These are phyloP conservation scores for Dactylellina drechsleri DNA, from an alignment of 2,329 filamentous ascomycete genomes.

Conservation along the genomic window DNA sequence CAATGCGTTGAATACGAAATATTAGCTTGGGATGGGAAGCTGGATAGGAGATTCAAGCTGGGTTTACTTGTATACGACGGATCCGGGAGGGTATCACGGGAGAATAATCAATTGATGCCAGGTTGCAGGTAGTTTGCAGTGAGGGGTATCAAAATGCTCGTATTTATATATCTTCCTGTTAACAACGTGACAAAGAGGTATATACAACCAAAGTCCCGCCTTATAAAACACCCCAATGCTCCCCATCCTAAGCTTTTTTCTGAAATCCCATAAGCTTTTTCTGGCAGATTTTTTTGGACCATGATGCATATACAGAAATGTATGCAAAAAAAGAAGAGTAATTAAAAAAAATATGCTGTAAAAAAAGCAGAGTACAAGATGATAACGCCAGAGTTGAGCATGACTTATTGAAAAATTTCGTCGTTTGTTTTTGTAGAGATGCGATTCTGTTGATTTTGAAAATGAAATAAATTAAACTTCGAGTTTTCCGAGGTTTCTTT, in stretches of 20 bases:
- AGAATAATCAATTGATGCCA: background rate
- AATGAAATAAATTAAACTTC: no score
- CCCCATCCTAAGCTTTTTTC: background rate
- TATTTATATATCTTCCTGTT: constrained; percentile 6
- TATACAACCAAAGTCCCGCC: constrained; percentile 2
- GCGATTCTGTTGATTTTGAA: constrained; percentile 14
- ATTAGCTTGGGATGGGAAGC: no score
- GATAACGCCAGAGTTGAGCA: constrained; percentile 45
- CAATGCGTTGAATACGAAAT: constrained; percentile 23
- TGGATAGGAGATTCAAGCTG: background rate
- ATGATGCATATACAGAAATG: constrained; percentile 9
- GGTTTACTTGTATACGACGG: background rate
- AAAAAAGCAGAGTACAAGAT: constrained; percentile 1
- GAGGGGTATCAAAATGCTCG: constrained; percentile 43
- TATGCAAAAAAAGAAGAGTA: background rate
- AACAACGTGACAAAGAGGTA: background rate
- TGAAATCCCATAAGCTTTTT: background rate
- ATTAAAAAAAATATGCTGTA: constrained; percentile 9
- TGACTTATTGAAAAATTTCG: background rate
- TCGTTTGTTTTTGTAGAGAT: background rate
- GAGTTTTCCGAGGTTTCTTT: constrained; percentile 12
- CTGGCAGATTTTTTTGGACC: background rate
- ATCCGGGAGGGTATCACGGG: background rate
- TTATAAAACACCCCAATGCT: background rate
- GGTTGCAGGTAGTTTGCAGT: background rate